phyloP scores from a whole-genome alignment of 257 asterid species.

The Solanum chilense region DNA sequence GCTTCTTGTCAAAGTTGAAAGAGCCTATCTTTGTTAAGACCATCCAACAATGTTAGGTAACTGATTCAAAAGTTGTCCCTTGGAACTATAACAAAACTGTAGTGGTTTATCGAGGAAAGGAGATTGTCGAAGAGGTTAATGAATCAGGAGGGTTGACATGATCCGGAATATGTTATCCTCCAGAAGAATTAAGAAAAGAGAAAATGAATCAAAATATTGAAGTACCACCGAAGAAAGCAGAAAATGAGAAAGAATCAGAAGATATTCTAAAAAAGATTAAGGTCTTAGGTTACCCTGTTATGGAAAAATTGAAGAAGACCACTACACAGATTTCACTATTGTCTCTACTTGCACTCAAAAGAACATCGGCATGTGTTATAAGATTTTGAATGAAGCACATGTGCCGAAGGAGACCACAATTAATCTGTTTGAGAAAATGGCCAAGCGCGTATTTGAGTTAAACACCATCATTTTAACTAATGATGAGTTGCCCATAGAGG shows the following conservation, averaged over 20 bases:
- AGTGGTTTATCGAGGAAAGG: not conserved
- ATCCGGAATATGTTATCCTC: not conserved
- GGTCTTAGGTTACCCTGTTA: not conserved
- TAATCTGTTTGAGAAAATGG: too few relatives aligned
- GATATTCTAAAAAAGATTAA: not conserved
- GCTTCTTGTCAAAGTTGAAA: not conserved
- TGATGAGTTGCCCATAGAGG: too few relatives aligned
- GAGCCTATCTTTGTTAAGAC: not conserved
- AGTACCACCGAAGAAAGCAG: not conserved
- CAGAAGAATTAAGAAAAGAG: not conserved
- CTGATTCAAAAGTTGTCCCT: accelerated
- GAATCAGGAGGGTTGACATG: not conserved
- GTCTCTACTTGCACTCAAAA: too few relatives aligned
- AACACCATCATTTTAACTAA: too few relatives aligned
- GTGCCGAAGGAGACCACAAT: too few relatives aligned
- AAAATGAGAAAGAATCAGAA: too few relatives aligned
- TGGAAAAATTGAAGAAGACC: not conserved
- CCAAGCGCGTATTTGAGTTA: too few relatives aligned
- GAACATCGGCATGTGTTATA: too few relatives aligned
- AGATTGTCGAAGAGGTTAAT: not conserved
- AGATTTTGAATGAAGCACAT: too few relatives aligned
- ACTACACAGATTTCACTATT: not conserved
- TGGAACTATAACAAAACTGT: not conserved
- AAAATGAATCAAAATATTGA: not conserved
- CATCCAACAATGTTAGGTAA: accelerated